A percentile compares a stretch with the other conserved stretches of the same genome.
These are phyloP conservation scores for Solanum habrochaites DNA, from an alignment of 257 asterid species.

Conservation along the genomic window DNA sequence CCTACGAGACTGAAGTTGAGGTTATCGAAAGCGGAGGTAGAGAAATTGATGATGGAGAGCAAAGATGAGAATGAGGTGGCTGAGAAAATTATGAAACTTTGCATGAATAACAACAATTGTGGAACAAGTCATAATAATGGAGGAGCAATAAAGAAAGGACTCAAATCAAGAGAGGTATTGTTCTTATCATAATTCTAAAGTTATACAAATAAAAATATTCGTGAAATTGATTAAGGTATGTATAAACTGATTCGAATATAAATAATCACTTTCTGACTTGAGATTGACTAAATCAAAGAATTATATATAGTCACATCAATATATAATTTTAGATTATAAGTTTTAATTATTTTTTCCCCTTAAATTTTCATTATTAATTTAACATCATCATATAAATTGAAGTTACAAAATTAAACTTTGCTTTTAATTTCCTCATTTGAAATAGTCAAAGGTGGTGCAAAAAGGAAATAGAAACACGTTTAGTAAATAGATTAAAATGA, in stretches of 20 bases:
- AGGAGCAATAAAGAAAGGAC: conserved; percentile 13
- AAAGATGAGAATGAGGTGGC: conserved; percentile 50
- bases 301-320: not conserved
- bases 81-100: conserved; percentile 48
- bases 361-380: rapidly evolving
- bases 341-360: not conserved
- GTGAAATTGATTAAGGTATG: rapidly evolving
- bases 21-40: conserved; percentile 68
- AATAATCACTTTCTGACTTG: not conserved
- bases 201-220: not conserved
- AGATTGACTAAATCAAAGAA: not conserved
- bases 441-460: not conserved
- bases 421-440: not conserved
- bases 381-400: rapidly evolving
- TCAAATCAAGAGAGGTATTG: conserved; percentile 56
- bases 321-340: not conserved
- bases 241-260: not conserved
- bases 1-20: conserved; percentile 48
- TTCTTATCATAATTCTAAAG: not conserved
- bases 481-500: not conserved
- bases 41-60: conserved; percentile 66
- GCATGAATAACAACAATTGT: conserved; percentile 15
- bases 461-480: not conserved
- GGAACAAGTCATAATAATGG: not conserved
- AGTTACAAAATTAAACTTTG: not conserved